Conservation (phyloP, 1,284 basidiomycete species). For the Rhodotorula sp. region DNA sequence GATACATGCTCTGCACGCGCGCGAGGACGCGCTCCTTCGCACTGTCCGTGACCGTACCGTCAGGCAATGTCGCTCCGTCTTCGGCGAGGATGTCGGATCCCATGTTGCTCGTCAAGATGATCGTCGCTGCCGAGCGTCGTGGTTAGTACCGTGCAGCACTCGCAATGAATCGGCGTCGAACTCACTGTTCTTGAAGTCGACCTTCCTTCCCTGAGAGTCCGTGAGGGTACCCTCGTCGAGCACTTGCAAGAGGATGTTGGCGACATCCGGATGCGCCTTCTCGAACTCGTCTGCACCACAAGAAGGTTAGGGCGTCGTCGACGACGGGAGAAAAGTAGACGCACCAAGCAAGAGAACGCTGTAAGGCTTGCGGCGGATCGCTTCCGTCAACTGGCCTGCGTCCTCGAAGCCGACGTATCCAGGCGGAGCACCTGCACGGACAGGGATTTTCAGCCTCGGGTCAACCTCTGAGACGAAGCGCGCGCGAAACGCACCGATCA, state of each 20-base stretch:
- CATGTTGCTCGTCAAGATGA: slow-evolving; percentile 91
- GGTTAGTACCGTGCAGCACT: fast-evolving
- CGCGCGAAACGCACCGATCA: slow-evolving; percentile 73
- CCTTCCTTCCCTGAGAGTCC: slow-evolving; percentile 55
- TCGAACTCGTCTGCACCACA: slow-evolving; percentile 82
- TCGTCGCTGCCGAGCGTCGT: slow-evolving; percentile 61
- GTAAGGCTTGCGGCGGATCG: slow-evolving; percentile 52
- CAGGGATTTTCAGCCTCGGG: no score
- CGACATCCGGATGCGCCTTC: slow-evolving; percentile 78
- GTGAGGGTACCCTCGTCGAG: slow-evolving; percentile 88
- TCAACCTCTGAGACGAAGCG: not conserved
- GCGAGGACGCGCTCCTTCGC: slow-evolving; percentile 71
- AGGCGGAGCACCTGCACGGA: slow-evolving; percentile 69
- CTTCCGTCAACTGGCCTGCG: slow-evolving; percentile 75
- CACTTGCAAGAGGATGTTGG: slow-evolving; percentile 87
- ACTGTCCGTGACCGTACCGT: slow-evolving; percentile 66
- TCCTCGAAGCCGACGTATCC: slow-evolving; percentile 49
- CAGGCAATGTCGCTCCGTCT: slow-evolving; percentile 61
- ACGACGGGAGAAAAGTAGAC: slow-evolving; percentile 54
- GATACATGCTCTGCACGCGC: slow-evolving; percentile 71
- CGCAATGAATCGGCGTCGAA: slow-evolving; percentile 17
- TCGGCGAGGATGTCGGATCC: slow-evolving; percentile 73
- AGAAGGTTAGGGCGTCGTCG: slow-evolving; percentile 54
- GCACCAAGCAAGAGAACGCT: slow-evolving; percentile 77
- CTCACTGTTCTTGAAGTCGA: slow-evolving; percentile 64